These are phyloP conservation scores for Lodderomyces margitis DNA, from an alignment of 1,139 yeast species.

Conservation along the genomic window DNA sequence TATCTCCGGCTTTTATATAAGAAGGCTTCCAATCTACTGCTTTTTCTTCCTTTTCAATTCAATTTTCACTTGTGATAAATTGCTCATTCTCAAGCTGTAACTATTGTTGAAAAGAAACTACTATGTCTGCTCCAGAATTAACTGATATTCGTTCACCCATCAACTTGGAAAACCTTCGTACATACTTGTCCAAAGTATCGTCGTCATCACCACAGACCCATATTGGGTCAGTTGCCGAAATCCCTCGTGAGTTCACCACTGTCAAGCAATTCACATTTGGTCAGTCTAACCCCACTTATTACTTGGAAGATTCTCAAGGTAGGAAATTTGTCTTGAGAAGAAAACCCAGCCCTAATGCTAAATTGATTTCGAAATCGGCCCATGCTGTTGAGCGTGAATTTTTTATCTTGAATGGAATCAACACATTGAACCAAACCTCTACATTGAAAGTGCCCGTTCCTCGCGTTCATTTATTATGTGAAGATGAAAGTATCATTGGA, in stretches of 20 bases:
- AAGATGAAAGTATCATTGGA: constrained; percentile 50
- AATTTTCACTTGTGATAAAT: too few relatives aligned
- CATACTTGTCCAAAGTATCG: constrained; percentile 21
- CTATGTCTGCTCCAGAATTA: constrained; percentile 37
- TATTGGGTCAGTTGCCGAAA: constrained; percentile 17
- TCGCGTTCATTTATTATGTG: constrained; percentile 46
- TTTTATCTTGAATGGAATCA: constrained; percentile 49
- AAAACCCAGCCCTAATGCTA: constrained; percentile 56
- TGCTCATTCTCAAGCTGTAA: too few relatives aligned
- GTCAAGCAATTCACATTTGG: constrained; percentile 62
- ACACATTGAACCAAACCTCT: constrained; percentile 26
- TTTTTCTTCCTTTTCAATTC: background rate
- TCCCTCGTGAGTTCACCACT: constrained; percentile 14
- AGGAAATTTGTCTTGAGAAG: constrained; percentile 51
- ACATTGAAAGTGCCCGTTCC: constrained; percentile 48
- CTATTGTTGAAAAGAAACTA: too few relatives aligned
- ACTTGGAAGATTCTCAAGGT: constrained; percentile 41
- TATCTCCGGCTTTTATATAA: background rate
- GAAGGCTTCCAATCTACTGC: too few relatives aligned
- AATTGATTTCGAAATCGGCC: constrained; percentile 57
- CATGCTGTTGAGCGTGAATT: constrained; percentile 69
- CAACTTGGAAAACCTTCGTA: constrained; percentile 30
- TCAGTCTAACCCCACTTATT: constrained; percentile 67
- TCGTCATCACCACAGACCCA: constrained; percentile 11
- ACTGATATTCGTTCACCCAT: constrained; percentile 38